Base-by-base conservation (phyloP, 1,284 basidiomycete species). In the Sporisorium graminicola region DNA sequence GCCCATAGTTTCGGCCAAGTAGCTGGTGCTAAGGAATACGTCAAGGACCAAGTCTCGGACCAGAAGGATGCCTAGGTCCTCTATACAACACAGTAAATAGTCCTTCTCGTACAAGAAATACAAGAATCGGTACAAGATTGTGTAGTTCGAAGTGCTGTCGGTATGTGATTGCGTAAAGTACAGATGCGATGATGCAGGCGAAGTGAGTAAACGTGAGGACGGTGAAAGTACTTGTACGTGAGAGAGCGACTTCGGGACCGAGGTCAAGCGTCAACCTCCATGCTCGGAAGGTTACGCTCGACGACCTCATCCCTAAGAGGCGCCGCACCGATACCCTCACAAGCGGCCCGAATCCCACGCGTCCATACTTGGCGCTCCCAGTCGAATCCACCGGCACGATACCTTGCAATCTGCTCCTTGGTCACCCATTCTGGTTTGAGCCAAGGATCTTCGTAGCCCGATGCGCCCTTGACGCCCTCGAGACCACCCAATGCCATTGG, bases 371-470 rank as follows among this genome's bases (percentile, higher is more conserved):
- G 73, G 14, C 67, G 64, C 47, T 78, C 66, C 81, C 81, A 82
- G 49, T 80, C 81, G 22, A 79, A 82, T 13, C 81, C 81, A 22
- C 79, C 81, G 12, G 81, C 79, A 7, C 81, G 78, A 56, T 78
- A 79, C n/a, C 77, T 59, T 8, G 74, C 69, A 10, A 74, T 61
- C 46, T 65, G 59, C 18, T 74, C 69, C 26, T 64, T 66, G 26
- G 62, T 58, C 27, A 77, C 55, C 64, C 65, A 74, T 10, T 67
- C 71, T 5, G 78, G 69, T 35, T 66, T 74, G 20, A 81, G 67
- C 80, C 80, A 81, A 6, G 81, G 81, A 44, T 82, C 81, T 33
- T 80, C 72, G 55, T 82, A 82, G 14, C 77, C 78, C 20, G 56
- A 22, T 10, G 58, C 57, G 27, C 72, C 75, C n/a, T 56, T 58